Evolutionary conservation across 371 early-diverging fungal genomes (phyloP), one percentile per base, ranked within the genome.

Genomic region (Mucor sp.): DNA sequence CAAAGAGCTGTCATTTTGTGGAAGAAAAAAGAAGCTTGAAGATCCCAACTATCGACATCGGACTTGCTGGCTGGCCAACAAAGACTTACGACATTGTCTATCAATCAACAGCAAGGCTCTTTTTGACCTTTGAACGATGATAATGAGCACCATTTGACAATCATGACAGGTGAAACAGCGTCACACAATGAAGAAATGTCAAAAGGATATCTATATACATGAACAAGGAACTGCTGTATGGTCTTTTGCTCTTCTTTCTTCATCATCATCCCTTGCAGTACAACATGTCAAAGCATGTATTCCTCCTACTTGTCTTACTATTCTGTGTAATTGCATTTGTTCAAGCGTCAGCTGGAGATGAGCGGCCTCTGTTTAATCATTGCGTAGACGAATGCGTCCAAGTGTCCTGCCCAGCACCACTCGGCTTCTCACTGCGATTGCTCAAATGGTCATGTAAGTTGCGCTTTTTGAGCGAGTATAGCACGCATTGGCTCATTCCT

Each of bases 331-430:
- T 44, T 44, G 44, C n/a, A n/a, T 19, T 44, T 44, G 19, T 44
- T 7, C 44, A 44, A 44, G 64, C 58, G 19, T 68, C 62, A 25
- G 43, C n/a, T 1, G 68, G 68, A 17, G 62, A 62, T 35, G 33
- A 57, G 2, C 63, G 62, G 11, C 39, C 41, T 15, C 4, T 17
- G 1, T 63, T 17, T 35, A 55, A 19, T 56, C 32, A 61, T 9
- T 67, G 67, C 32, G 23, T 67, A 33, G 61, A 67, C 17, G 56
- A 67, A 56, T 67, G 67, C 30, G 67, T 67, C 23, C 67, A 61
- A 53, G 32, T 33, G 8, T 15, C 56, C 11, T 67, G 67, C n/a
- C 67, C 67, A 30, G 33, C 62, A 48, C 12, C 50, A 32, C 55
- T 61, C 33, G 41, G 61, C 19, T 55, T 15, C 30, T 61, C 17